phyloP scores from a whole-genome alignment of 2,329 filamentous ascomycete genomes.

The Cytospora mali region DNA sequence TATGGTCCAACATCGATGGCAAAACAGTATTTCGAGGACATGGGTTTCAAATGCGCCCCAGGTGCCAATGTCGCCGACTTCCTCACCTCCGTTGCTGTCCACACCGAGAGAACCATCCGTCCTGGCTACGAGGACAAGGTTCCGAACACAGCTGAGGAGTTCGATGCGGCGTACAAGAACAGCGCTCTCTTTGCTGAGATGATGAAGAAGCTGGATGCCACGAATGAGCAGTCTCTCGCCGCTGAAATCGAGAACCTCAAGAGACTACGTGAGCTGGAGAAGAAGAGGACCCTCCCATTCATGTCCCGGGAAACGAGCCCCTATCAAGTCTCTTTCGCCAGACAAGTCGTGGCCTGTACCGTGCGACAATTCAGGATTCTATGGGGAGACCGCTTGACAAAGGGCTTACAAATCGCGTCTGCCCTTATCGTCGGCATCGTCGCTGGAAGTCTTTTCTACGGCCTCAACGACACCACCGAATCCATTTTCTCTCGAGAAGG shows the following conservation, averaged over 20 bases:
- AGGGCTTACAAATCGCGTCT: not conserved
- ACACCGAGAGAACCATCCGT: constrained; percentile 61
- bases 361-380: constrained; percentile 2
- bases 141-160: constrained; percentile 64
- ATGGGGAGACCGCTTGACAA: constrained; percentile 3
- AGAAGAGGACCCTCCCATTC: not conserved
- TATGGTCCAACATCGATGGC: constrained; percentile 64
- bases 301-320: constrained; percentile 1
- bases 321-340: not conserved
- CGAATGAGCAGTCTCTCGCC: constrained; percentile 26
- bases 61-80: constrained; percentile 68
- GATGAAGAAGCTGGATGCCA: not conserved
- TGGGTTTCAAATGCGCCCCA: constrained; percentile 65
- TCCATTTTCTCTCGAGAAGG: constrained; percentile 68
- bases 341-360: not conserved
- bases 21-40: constrained; percentile 63
- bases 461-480: constrained; percentile 56
- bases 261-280: constrained; percentile 1
- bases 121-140: constrained; percentile 58
- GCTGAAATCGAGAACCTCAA: constrained; percentile 5
- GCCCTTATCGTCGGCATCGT: constrained; percentile 45
- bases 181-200: constrained; percentile 40
- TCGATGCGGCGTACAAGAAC: constrained; percentile 48
- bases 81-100: constrained; percentile 57
- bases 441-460: constrained; percentile 68